Evolutionary conservation across 2,329 filamentous ascomycete genomes (phyloP).

Genomic region (Fusarium sulawesiense): DNA sequence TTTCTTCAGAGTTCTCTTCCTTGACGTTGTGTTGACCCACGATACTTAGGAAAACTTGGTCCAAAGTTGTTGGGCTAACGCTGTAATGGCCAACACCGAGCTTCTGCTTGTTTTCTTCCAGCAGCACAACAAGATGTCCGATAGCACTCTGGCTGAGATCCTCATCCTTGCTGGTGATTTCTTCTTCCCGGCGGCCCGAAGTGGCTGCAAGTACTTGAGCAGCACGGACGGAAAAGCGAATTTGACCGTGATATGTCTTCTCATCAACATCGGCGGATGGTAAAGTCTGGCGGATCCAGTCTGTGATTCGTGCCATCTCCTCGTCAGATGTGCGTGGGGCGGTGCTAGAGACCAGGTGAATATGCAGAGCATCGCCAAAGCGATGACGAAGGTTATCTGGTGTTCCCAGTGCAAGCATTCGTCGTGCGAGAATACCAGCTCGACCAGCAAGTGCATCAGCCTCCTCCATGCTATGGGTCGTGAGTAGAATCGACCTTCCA

Average conservation of each 20-base stretch:
- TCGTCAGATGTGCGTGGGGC: conserved; percentile 78
- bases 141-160: conserved; percentile 64
- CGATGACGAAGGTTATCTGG: conserved; percentile 76
- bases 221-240: conserved; percentile 82
- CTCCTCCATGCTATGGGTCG: conserved; percentile 96
- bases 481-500: conserved; percentile 85
- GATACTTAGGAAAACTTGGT: conserved; percentile 90
- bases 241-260: conserved; percentile 84
- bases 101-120: conserved; percentile 76
- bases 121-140: conserved; percentile 74
- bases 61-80: conserved; percentile 85
- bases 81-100: conserved; percentile 87
- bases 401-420: conserved; percentile 87
- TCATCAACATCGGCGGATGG: conserved; percentile 75
- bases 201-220: conserved; percentile 51
- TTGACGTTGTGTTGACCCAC: conserved; percentile 82
- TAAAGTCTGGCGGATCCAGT: conserved; percentile 73
- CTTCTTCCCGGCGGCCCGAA: conserved; percentile 35
- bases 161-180: conserved; percentile 39
- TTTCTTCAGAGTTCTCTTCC: conserved; percentile 72
- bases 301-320: conserved; percentile 74
- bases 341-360: conserved; percentile 80
- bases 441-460: conserved; percentile 87
- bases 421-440: conserved; percentile 85
- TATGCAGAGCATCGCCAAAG: conserved; percentile 82